These are phyloP conservation scores for Noccaea caerulescens DNA, from an alignment of 345 rosid species.

Conservation along the genomic window DNA sequence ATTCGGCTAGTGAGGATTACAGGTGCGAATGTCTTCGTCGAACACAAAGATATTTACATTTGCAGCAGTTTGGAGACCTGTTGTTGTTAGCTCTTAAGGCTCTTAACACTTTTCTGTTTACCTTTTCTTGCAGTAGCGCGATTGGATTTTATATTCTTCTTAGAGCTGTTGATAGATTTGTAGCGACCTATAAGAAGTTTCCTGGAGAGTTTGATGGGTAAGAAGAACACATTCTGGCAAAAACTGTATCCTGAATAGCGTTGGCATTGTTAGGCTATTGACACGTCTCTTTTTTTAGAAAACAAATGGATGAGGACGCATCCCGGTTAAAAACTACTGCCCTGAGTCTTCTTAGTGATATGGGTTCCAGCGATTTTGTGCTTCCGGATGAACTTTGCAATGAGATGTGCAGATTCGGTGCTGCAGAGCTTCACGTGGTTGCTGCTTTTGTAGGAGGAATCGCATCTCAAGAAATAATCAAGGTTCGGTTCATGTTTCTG, in stretches of 20 bases:
- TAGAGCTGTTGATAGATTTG: conserved; percentile 84
- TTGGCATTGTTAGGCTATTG: conserved; percentile 4
- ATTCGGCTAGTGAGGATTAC: conserved; percentile 74
- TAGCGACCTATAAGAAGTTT: conserved; percentile 79
- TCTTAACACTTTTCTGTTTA: conserved; percentile 21
- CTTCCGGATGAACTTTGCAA: conserved; percentile 80
- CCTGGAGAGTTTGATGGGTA: conserved; percentile 98
- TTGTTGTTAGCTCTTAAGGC: conserved; percentile 16
- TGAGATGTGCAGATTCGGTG: conserved; percentile 95
- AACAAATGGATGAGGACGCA: conserved; percentile 74
- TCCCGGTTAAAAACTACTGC: conserved; percentile 68
- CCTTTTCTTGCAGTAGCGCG: conserved; percentile 55
- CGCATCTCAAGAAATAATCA: conserved; percentile 91
- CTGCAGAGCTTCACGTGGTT: conserved; percentile 91
- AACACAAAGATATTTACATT: neutral
- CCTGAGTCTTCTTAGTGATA: conserved; percentile 65
- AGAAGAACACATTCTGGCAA: conserved; percentile 19
- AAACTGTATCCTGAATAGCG: neutral
- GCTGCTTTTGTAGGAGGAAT: conserved; percentile 93
- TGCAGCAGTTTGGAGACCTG: conserved; percentile 2
- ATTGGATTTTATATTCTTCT: conserved; percentile 82
- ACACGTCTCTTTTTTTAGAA: conserved; percentile 24
- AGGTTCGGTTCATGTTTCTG: conserved; percentile 55
- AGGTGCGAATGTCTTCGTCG: conserved; percentile 50
- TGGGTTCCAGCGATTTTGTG: conserved; percentile 76